Evolutionary conservation across 345 rosid species (phyloP), one percentile per base, ranked within the genome.

Genomic region (Melastoma malabathricum): DNA sequence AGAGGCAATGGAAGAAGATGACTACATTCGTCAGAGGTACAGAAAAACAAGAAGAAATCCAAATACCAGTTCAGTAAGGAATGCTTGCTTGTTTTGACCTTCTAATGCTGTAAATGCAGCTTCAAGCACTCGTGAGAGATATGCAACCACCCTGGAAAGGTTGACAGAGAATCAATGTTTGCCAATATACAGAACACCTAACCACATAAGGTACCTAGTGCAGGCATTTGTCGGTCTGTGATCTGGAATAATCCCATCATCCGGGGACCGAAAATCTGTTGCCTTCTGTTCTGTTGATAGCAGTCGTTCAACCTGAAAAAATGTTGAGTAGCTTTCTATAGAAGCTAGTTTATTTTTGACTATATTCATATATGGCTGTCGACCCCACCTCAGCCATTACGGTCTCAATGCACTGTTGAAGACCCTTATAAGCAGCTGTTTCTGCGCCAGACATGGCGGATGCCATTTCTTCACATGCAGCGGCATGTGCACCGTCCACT

Each of bases 381-480:
- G 60, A 65, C 77, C 77, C 20, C 45, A 93, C 99, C 97, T 93
- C 99, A 52, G 99, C 95, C 89, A 85, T 85, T 64, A 93, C 95
- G 70, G 99, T 93, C 74, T 93, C 99, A 63, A 88, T 93, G 78
- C 99, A 92, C 62, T 81, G 96, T 61, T 88, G 99, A 65, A 92
- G 97, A 73, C 99, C 99, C 72, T 81, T 92, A 71, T 88, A 81
- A 60, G 97, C 97, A 72, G 99, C 97, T 67, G 76, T 70, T 70
- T 92, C 99, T n/a, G 99, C 99, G 66, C 83, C 86, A 57, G 97
- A 79, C 86, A 92, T 78, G 59, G 99, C 94, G 23, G 86, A 73
- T 46, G 97, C 86, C 99, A 92, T 92, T 81, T 92, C 97, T 83
- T 92, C 99, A 58, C 97, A 88, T 46, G 97, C 81, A 71, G 95